Evolutionary conservation across 1,284 basidiomycete genomes (phyloP), one percentile per base, ranked within the genome.

Genomic region (Leccinum subspadiceum): DNA sequence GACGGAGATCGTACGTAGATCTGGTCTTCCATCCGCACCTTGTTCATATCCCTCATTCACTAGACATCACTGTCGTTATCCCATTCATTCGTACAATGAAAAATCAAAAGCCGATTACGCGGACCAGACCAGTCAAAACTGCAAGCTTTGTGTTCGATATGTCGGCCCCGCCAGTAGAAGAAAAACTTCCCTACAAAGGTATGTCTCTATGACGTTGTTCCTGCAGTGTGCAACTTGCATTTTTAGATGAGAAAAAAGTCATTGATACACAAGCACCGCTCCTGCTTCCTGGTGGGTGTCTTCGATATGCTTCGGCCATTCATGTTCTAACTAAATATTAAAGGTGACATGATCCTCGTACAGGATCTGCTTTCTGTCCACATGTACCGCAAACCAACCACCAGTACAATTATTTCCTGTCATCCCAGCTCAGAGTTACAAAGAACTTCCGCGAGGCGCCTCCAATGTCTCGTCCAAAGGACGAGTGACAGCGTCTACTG

Each of bases 221-320:
- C 10, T n/a, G n/a, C 24, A 13, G 6, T 33, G 3, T 35, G 48
- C 22, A 56, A 58, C 20, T n/a, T 9, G 26, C 3, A 12, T 48
- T 17, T 24, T 61, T 39, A 64, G 68, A 65, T 13, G 62, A 63
- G 53, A 57, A 71, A 37, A 73, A 81, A 53, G 71, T 74, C 61
- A 84, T 84, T 48, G 78, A 85, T 61, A 83, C 82, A 0, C 81
- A 83, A 64, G 74, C 76, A 5, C 80, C 83, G 1, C 73, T 85
- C 17, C 66, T 68, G 29, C 70, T 84, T n/a, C 64, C 64, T 1
- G 48, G 71, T 63, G 31, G 5, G 64, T 46, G 12, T 41, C 0
- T 2, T 26, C 3, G 8, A 8, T 12, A n/a, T 33, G 37, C 3
- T 15, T 15, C 24, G 12, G 15, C 24, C 17, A 3, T n/a, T 10